These are phyloP conservation scores for Cucumis melo DNA, from an alignment of 306 rosid species.

Conservation along the genomic window DNA sequence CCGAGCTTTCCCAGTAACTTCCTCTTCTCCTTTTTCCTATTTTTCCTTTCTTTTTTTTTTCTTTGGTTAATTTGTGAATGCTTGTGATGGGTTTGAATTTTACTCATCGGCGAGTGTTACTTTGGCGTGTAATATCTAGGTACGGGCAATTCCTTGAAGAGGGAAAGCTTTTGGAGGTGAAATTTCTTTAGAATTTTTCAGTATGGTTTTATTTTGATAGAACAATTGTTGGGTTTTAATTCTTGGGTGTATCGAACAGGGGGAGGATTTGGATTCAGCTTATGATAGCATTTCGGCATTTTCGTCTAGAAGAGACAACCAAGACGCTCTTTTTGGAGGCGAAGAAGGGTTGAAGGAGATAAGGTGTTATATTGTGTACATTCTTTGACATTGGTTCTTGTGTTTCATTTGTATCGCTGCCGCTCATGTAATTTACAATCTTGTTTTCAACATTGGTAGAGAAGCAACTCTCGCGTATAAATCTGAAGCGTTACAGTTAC, in stretches of 20 bases:
- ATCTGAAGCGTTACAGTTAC: constrained; percentile 68
- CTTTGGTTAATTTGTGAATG: not conserved
- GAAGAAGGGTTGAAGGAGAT: constrained; percentile 85
- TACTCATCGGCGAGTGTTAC: not conserved
- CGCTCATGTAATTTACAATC: not conserved
- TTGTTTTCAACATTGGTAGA: constrained; percentile 22
- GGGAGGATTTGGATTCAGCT: constrained; percentile 88
- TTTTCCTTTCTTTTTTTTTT: not conserved
- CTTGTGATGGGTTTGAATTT: not conserved
- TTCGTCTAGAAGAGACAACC: constrained; percentile 69
- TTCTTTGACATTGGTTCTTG: not conserved
- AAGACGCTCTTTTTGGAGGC: constrained; percentile 76
- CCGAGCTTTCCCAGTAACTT: constrained; percentile 62
- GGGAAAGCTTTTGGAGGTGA: constrained; percentile 86
- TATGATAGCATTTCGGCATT: constrained; percentile 84
- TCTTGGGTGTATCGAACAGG: constrained; percentile 22
- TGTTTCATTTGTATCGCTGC: not conserved
- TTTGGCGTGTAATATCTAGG: constrained; percentile 28
- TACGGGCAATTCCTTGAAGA: constrained; percentile 60
- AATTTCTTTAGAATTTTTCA: not conserved
- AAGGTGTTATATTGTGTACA: constrained; percentile 19
- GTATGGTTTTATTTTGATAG: not conserved
- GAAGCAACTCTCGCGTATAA: constrained; percentile 65
- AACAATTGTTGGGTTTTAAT: not conserved
- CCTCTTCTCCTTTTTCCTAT: not conserved